Evolutionary conservation across 495 filamentous ascomycete species (phyloP), one percentile per base, ranked within the genome.

Genomic region (Pyronema domesticum): DNA sequence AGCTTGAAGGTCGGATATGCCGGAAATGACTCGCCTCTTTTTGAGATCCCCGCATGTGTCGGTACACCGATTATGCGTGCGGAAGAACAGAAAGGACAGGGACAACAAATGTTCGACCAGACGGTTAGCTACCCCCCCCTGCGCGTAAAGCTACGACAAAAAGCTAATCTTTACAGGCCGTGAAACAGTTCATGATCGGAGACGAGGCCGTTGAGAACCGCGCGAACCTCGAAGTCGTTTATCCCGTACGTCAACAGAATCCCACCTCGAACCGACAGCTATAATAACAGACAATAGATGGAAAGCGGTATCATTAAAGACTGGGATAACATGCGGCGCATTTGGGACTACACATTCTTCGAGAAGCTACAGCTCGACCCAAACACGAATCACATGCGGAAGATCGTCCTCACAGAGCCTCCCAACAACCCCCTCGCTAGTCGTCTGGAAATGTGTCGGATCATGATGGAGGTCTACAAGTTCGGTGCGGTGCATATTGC

Each of bases 171-270:
- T 23, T 44, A 19, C 52, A 66, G 63, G 49, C 89, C 57, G 85
- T 99, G 67, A 95, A 95, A 76, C 91, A 99, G 75, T 95, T 99
- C 64, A 99, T 99, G 91, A 94, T 88, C 73, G 91, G 91, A 60
- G 93, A 99, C 72, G 91, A 99, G 72, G 91, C 91, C 30, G 88
- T 91, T 9, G 87, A 86, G 30, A 91, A 89, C 58, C 79, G 91
- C 59, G 89, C 85, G 54, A 93, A 94, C 86, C 78, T 99, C 51
- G 93, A 99, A 66, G 91, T 99, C 62, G 89, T 80, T 67, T 96
- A 96, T 69, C 91, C 91, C 62, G 81, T 85, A 77, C 63, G 75
- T 43, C 39, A 49, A 46, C 11, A 46, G 34, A 13, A 37, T 36
- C 30, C 19, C 46, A 37, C 36, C 17, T 30, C 23, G 23, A 30